Conservation (phyloP, 331 rosid species). For the Quercus phellos region DNA sequence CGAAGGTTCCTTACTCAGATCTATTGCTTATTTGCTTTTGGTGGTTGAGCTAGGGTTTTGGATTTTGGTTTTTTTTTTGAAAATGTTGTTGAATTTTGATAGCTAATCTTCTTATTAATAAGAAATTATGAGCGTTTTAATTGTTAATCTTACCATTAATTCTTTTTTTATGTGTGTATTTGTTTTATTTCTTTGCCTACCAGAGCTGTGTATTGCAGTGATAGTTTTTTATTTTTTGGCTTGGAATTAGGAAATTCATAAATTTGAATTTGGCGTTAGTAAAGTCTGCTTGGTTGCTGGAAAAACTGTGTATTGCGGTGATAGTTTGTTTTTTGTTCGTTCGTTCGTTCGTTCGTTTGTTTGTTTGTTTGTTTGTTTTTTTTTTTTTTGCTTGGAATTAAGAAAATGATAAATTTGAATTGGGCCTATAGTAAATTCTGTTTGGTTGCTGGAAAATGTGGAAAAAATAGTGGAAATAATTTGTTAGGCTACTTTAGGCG, state of each 20-base stretch:
- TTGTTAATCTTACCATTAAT: background rate
- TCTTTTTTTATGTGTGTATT: background rate
- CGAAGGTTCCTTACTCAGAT: constrained; percentile 56
- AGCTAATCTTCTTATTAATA: background rate
- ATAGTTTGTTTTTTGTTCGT: too few species aligned
- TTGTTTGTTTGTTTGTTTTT: too few species aligned
- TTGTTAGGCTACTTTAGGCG: background rate
- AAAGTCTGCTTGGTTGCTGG: background rate
- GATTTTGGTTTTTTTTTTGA: constrained; percentile 1
- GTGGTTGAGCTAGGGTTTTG: background rate
- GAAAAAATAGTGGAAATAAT: background rate
- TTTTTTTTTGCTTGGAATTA: background rate
- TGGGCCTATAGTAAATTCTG: background rate
- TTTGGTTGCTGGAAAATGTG: background rate
- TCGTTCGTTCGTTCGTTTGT: too few species aligned
- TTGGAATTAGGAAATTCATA: background rate
- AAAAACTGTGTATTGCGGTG: background rate
- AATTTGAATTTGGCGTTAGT: background rate
- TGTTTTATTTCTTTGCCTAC: background rate
- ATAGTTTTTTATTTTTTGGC: background rate
- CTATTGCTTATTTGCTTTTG: background rate
- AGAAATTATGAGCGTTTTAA: background rate
- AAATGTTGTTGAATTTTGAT: background rate
- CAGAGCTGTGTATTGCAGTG: background rate
- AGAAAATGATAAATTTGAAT: background rate